Evolutionary conservation across 2,329 filamentous ascomycete species (phyloP).

Genomic region (Xylariaceae sp.): DNA sequence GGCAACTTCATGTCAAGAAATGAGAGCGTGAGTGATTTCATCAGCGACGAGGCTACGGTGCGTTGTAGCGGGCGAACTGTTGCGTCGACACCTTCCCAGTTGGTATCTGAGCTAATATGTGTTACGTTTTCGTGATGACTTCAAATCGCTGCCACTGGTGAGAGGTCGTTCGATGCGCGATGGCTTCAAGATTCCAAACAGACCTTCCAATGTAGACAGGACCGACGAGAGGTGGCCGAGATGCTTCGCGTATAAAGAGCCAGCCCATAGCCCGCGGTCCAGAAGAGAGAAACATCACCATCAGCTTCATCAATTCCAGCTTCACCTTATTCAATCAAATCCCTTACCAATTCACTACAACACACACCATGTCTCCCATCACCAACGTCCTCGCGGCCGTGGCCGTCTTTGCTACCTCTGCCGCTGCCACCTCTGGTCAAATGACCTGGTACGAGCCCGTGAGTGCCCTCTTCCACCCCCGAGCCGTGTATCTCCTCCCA

Average conservation of each 20-base stretch:
- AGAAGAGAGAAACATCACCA: neutral
- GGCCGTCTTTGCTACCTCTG: constrained; percentile 8
- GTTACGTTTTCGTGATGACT: too few species aligned
- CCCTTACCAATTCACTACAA: neutral
- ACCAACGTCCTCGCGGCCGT: constrained; percentile 11
- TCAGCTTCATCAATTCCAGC: neutral
- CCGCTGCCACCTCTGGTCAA: constrained; percentile 6
- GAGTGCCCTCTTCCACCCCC: neutral
- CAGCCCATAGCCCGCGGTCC: neutral
- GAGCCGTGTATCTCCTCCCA: neutral
- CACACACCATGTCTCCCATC: constrained; percentile 9
- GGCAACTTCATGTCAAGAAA: too few species aligned
- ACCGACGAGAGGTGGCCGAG: too few species aligned
- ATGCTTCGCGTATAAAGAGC: neutral
- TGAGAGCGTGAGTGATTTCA: too few species aligned
- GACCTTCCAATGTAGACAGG: too few species aligned
- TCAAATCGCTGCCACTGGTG: too few species aligned
- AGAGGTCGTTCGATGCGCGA: too few species aligned
- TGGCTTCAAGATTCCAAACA: too few species aligned
- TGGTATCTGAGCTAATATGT: too few species aligned
- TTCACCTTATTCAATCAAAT: neutral
- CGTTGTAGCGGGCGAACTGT: too few species aligned
- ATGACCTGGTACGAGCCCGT: constrained; percentile 17
- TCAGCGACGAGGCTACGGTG: too few species aligned
- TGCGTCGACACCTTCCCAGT: too few species aligned